Percentiles rank a stretch among this genome's conserved stretches.
Evolutionary conservation across 2,329 filamentous ascomycete species (phyloP).

Genomic region (Aspergillus phoenicis): DNA sequence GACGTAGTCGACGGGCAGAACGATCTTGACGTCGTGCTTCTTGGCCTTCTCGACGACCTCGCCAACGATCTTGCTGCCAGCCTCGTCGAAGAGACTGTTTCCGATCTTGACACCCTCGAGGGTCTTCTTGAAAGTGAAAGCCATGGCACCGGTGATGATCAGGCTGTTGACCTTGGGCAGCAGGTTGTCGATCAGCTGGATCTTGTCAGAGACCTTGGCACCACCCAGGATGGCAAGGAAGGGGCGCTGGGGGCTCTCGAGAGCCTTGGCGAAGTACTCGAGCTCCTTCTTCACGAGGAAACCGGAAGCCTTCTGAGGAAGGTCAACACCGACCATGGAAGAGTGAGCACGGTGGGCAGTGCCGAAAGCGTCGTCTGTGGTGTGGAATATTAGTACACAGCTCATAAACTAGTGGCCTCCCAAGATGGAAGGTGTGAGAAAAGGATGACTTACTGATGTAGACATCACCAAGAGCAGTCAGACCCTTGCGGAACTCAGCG

Average conservation of each 20-base stretch:
- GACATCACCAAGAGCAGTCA: constrained; percentile 92
- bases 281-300: constrained; percentile 99
- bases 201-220: constrained; percentile 99
- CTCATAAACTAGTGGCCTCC: neutral
- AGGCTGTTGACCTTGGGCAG: constrained; percentile 97
- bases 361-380: constrained; percentile 90
- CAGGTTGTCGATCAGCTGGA: constrained; percentile 98
- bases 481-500: constrained; percentile 87
- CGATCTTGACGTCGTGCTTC: constrained; percentile 92
- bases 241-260: constrained; percentile 88
- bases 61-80: constrained; percentile 86
- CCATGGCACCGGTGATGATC: constrained; percentile 97
- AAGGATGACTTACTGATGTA: constrained; percentile 77
- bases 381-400: neutral
- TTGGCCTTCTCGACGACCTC: constrained; percentile 92
- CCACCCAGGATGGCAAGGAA: constrained; percentile 99
- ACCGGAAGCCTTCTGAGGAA: constrained; percentile 94
- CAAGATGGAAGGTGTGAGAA: neutral
- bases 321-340: constrained; percentile 96
- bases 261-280: constrained; percentile 97
- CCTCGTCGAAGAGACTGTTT: constrained; percentile 88
- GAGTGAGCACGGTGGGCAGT: constrained; percentile 98
- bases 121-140: constrained; percentile 99
- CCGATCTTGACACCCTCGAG: constrained; percentile 88
- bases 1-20: constrained; percentile 92